Base-by-base conservation (phyloP, 176 grass and related monocot species). In the Zoysia japonica region DNA sequence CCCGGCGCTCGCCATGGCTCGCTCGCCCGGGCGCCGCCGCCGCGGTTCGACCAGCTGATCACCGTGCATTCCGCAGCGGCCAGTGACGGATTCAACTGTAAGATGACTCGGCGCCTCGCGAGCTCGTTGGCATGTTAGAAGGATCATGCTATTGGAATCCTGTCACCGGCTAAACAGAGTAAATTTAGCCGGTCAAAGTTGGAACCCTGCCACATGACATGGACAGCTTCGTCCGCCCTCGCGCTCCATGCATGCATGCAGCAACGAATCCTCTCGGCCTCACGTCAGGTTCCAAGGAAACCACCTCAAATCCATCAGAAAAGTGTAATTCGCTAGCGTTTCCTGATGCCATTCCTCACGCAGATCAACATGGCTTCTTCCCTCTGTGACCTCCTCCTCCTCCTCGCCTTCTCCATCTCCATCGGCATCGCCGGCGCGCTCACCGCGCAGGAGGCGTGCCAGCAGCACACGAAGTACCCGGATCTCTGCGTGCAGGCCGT, bases 391-490 rank as follows among this genome's bases (percentile, higher is more conserved):
- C 8, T 80, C 52, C 5, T 80, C 67, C 11, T 72, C 52, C 74
- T 87, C 80, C 50, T 89, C 11, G 70, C 61, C 53, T n/a, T 79
- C 54, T 72, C 82, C 37, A 6, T 56, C 76, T 87, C 70, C 60
- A 16, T 80, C 48, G 11, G 20, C 49, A 9, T n/a, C 37, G n/a
- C 44, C 42, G 43, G 63, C 9, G 36, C 84, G 2, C 7, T 83
- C 35, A 75, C 72, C 54, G 50, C 88, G 12, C 65, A 79, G 13
- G 72, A 82, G 28, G 81, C 85, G 56, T 96, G 93, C 93, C 47
- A 72, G 28, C 75, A 70, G 79, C 1, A 78, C 75, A 90, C 93
- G 3, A 61, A 72, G 65, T 49, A 74, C 57, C 71, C 87, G 67
- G 65, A 80, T 37, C 39, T 83, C 20, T 88, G 89, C 80, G 61